Percentiles rank a stretch among this genome's conserved stretches.
Conservation (phyloP, 1,139 yeast species). For the Geotrichum klebahnii region DNA sequence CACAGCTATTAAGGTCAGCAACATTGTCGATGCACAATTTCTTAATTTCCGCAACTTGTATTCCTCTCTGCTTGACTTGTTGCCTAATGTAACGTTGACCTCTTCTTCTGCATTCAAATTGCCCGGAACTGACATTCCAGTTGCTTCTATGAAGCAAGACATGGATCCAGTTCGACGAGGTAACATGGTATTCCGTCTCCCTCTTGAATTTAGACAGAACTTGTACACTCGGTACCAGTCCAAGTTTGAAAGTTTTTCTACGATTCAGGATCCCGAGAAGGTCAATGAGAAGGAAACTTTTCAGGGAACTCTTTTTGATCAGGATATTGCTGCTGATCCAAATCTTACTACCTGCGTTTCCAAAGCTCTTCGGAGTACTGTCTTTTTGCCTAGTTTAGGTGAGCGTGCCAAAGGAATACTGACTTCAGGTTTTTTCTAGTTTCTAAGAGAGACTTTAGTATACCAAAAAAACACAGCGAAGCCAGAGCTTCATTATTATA, state of each 20-base stretch:
- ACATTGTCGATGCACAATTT: constrained; percentile 78
- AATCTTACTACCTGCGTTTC: constrained; percentile 43
- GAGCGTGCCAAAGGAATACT: constrained; percentile 81
- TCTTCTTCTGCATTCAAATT: constrained; percentile 25
- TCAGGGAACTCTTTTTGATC: constrained; percentile 36
- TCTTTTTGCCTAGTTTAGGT: constrained; percentile 61
- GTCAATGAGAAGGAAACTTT: constrained; percentile 8
- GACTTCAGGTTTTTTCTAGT: constrained; percentile 94
- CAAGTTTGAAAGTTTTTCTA: constrained; percentile 29
- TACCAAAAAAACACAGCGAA: no score
- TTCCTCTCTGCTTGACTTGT: constrained; percentile 56
- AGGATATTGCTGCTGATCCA: constrained; percentile 43
- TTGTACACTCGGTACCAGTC: constrained; percentile 45
- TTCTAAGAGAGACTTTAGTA: no score
- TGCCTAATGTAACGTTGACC: constrained; percentile 37
- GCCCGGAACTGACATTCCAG: constrained; percentile 27
- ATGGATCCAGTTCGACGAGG: constrained; percentile 39
- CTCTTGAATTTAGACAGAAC: constrained; percentile 48
- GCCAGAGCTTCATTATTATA: no score
- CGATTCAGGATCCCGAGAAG: no score
- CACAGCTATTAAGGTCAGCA: constrained; percentile 80
- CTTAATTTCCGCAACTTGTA: constrained; percentile 65
- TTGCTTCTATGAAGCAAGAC: constrained; percentile 40
- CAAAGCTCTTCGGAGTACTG: constrained; percentile 53
- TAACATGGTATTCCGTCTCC: constrained; percentile 45